Evolutionary conservation across 1,139 yeast genomes (phyloP), one percentile per base, ranked within the genome.

Genomic region (Pichia sp.): DNA sequence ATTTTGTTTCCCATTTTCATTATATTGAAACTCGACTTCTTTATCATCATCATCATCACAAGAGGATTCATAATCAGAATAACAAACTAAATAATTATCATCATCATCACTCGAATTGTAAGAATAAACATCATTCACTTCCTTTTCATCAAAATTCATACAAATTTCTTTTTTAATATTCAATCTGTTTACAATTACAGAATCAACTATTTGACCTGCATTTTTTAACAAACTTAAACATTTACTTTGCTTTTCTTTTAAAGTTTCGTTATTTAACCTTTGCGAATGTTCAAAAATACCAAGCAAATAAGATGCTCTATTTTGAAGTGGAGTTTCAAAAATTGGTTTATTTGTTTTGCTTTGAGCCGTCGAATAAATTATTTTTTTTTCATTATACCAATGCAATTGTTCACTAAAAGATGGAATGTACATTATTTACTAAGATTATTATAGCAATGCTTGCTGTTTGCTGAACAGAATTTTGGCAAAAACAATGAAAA

Each of bases 321-420:
- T 38, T 11, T 16, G 11, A 18, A 46, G 43, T 30, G 42, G n/a
- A 34, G 45, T 38, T 27, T 48, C 47, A 38, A 42, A 27, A 29
- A 16, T 14, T 9, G 36, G 29, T 44, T 34, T 30, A 39, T 31
- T 29, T 11, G 9, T 13, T 6, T 18, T 28, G 2, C 13, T 33
- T 3, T 10, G 14, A 9, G 16, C 29, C 22, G n/a, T 9, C 11
- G 43, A 19, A 29, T 33, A 56, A 19, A 39, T 42, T 34, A 51
- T 51, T 16, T 56, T 52, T 34, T 54, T 56, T 25, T 39, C 28
- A 16, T 31, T 25, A 42, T 54, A 56, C 53, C 56, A 54, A n/a
- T 10, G 29, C n/a, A 30, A 18, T 34, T 45, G 47, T 14, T 45
- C 25, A 19, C 5, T 36, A 14, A 45, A 36, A 2, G 42, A 36